Base-by-base conservation (phyloP, 441 rosid species). In the Rhodomyrtus psidioides region DNA sequence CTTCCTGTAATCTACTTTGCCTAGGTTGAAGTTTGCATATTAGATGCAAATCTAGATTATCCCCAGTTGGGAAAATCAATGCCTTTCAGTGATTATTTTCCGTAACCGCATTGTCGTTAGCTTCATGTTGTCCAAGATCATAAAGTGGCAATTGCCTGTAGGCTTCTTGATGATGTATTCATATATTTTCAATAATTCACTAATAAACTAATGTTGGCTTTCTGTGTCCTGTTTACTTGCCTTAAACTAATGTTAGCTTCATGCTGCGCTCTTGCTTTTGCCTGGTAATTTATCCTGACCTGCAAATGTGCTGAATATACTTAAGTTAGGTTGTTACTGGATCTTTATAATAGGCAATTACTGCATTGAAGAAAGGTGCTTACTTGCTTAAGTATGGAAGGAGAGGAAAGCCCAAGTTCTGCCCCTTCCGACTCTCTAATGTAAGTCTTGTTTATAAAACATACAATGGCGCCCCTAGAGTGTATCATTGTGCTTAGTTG, bases 341-440 rank as follows among this genome's bases (percentile, higher is more conserved):
- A 91, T 92, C 84, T 91, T 91, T 89, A 55, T 53, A 28, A 89
- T 94, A 97, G 99, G 99, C 98, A 86, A 95, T 97, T 88, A 96
- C 97, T 85, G 98, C 99, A 85, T 89, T 97, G 83, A 97, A 97
- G 88, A 97, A 97, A 86, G 99, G 99, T 81, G 96, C 99, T 79
- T 94, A 90, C 92, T 92, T 97, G 92, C 97, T 97, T 12, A 97
- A 97, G 92, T 97, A 97, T 89, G 99, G 99, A 87, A 92, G 99
- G 90, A 93, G 99, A 85, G 99, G 99, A 82, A 97, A 96, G 90
- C 99, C 99, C 82, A 97, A 97, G 92, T 96, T 94, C 91, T 97
- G 99, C 85, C 99, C 99, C 49, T 96, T 97, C 90, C 96, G 98
- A 86, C 99, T 97, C 89, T 95, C 99, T 84, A 95, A 95, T 92